Evolutionary conservation across 1,284 basidiomycete genomes (phyloP).

Genomic region (Heterobasidion occidentale): DNA sequence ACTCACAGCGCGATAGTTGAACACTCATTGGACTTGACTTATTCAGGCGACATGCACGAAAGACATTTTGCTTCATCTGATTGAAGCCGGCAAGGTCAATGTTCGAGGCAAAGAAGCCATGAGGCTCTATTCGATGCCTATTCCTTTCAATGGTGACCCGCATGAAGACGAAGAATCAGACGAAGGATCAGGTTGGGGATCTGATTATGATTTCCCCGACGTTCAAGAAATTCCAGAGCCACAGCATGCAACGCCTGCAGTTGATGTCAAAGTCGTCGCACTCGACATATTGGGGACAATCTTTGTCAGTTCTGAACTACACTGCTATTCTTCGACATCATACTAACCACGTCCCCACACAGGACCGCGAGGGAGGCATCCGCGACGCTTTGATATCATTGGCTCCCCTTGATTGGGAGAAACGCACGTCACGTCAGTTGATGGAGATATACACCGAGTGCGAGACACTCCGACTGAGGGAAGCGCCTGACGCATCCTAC

Average conservation of each 20-base stretch:
- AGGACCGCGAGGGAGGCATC: background rate
- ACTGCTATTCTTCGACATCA: background rate
- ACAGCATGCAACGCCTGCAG: background rate
- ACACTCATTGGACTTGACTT: background rate
- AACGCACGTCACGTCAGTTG: background rate
- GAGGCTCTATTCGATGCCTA: background rate
- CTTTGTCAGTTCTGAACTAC: background rate
- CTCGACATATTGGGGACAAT: background rate
- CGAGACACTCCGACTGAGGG: background rate
- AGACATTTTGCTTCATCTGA: background rate
- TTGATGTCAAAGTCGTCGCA: background rate
- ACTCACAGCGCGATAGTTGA: background rate
- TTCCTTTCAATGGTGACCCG: background rate
- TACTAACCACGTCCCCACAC: background rate
- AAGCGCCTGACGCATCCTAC: background rate
- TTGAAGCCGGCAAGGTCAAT: background rate
- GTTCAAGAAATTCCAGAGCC: background rate
- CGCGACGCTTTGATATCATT: background rate
- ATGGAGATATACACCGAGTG: background rate
- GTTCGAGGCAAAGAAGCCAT: background rate
- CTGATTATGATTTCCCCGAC: background rate
- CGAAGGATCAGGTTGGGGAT: background rate
- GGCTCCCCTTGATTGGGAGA: background rate
- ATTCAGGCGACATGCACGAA: background rate
- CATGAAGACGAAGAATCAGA: background rate